Conservation (phyloP, 2,329 filamentous ascomycete species). For the Fusarium citri region DNA sequence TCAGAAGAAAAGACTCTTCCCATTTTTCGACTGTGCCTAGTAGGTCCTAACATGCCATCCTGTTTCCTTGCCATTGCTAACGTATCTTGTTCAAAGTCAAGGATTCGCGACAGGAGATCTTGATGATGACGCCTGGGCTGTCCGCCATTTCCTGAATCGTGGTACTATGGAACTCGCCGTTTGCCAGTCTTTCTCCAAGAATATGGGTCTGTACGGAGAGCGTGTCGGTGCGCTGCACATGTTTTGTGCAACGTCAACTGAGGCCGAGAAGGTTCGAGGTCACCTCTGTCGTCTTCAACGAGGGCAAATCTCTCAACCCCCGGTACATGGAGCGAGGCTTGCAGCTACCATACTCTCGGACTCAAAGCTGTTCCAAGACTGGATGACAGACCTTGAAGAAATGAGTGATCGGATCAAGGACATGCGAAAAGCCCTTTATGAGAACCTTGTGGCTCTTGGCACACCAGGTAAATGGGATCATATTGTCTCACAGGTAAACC, state of each 20-base stretch:
- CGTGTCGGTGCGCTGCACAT: neutral
- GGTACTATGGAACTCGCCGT: neutral
- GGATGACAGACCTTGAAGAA: neutral
- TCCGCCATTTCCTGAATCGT: neutral
- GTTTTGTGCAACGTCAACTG: neutral
- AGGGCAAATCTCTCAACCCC: neutral
- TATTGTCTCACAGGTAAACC: neutral
- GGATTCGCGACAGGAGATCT: slow-evolving; percentile 7
- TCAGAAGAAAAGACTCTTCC: neutral
- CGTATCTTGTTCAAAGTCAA: neutral
- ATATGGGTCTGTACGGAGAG: neutral
- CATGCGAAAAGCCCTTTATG: neutral
- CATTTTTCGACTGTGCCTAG: slow-evolving; percentile 4
- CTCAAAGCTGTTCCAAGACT: neutral
- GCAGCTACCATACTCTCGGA: neutral
- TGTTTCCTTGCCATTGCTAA: fast-evolving
- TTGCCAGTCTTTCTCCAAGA: neutral
- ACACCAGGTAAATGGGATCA: neutral
- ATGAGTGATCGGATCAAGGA: neutral
- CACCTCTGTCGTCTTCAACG: neutral
- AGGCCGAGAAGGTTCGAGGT: neutral
- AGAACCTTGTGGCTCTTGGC: neutral
- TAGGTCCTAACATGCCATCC: neutral
- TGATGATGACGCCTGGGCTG: neutral
- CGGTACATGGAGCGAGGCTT: neutral